A percentile compares a stretch with the other conserved stretches of the same genome.
These are phyloP conservation scores for Beauveria pseudobassiana DNA, from an alignment of 2,329 filamentous ascomycete species.

Conservation along the genomic window DNA sequence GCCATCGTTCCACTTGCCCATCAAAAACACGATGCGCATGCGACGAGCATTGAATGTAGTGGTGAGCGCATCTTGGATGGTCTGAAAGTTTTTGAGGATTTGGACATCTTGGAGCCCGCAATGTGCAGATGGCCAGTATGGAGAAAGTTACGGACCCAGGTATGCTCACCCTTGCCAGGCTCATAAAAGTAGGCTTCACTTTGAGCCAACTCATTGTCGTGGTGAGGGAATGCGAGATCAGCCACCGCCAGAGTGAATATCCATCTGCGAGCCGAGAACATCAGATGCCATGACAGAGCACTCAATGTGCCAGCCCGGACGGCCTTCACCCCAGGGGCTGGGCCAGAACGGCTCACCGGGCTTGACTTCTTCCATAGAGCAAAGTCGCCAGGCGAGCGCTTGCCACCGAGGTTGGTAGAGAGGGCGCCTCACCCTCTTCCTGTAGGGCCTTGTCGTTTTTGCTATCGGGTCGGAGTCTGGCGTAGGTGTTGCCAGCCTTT, in stretches of 20 bases:
- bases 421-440: constrained; percentile 83
- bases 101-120: constrained; percentile 90
- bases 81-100: constrained; percentile 95
- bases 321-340: constrained; percentile 77
- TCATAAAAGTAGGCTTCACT: constrained; percentile 75
- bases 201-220: constrained; percentile 87
- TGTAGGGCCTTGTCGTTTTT: constrained; percentile 74
- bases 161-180: constrained; percentile 45
- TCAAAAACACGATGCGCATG: constrained; percentile 77
- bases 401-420: constrained; percentile 52
- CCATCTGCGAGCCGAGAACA: constrained; percentile 75
- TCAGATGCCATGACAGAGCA: constrained; percentile 94
- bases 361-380: constrained; percentile 90
- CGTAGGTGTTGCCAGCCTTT: constrained; percentile 75
- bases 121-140: constrained; percentile 90
- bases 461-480: constrained; percentile 77
- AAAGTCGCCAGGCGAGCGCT: constrained; percentile 76
- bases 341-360: constrained; percentile 87
- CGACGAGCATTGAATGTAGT: constrained; percentile 67
- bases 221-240: constrained; percentile 85
- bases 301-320: constrained; percentile 96
- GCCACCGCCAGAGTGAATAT: constrained; percentile 91
- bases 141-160: constrained; percentile 93
- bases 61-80: constrained; percentile 73
- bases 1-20: constrained; percentile 84